Base-by-base conservation (phyloP, 805 yeast genomes). In the Candida incommunis region DNA sequence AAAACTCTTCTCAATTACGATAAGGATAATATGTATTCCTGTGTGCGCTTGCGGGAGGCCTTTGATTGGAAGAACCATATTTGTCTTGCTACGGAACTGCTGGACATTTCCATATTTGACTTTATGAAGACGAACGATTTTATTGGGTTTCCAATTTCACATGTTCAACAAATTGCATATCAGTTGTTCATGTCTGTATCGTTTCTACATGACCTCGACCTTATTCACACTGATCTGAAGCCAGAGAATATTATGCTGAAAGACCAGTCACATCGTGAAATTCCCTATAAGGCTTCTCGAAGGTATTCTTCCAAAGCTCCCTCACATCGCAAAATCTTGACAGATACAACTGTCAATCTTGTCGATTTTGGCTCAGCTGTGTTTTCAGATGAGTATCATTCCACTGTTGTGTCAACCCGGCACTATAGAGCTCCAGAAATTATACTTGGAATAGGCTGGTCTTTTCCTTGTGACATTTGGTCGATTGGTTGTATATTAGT, bases 301-400 rank as follows among this genome's bases (percentile, higher is more conserved):
- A 48, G 54, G 5, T 48, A 46, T n/a, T 16, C 7, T 18, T 43
- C 29, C 26, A 41, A 35, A 22, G 34, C 44, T 4, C 15, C 46
- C 4, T 43, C 47, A n/a, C 31, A 45, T 18, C 59, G 69, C 23
- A 50, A 70, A 49, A 69, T 85, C 7, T 70, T 92, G 50, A 72
- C 71, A 42, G 78, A 83, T 58, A 94, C 97, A 1, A 72, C 76
- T 49, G 84, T 92, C 45, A 87, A 85, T 59, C 75, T 90, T 23
- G 92, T 92, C 49, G 99, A 92, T 65, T 92, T 92, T 63, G 99
- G 99, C n/a, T 79, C 92, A 34, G 96, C 98, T 0, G 79, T 94
- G 3, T 92, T 92, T 56, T 75, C 83, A 54, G 94, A 88, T 62
- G 97, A 92, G 64, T 87, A 83, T 59, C 99, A 92, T 67, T 79